These are phyloP conservation scores for Cercospora nicotianae DNA, from an alignment of 2,329 filamentous ascomycete species.

Conservation along the genomic window DNA sequence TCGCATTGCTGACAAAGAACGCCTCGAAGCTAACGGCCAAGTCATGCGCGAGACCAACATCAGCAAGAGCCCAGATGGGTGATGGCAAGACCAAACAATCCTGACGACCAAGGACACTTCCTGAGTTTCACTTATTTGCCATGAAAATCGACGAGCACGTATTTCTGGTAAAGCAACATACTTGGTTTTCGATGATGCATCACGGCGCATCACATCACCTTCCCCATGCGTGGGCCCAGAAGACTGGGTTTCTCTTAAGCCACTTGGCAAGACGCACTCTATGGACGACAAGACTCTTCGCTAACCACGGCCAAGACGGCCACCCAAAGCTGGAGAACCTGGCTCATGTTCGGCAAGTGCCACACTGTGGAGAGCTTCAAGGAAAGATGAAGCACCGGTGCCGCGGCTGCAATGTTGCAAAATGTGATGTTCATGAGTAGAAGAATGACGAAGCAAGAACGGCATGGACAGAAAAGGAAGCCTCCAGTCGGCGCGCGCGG, in stretches of 20 bases:
- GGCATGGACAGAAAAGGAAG: neutral
- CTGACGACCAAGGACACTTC: neutral
- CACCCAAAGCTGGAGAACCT: neutral
- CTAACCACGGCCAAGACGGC: neutral
- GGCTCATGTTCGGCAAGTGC: neutral
- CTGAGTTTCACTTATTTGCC: neutral
- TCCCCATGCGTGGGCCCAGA: neutral
- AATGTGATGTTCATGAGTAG: neutral
- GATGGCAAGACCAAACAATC: neutral
- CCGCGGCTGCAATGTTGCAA: neutral
- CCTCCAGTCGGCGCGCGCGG: neutral
- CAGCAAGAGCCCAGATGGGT: neutral
- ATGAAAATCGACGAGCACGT: neutral
- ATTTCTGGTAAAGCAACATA: neutral
- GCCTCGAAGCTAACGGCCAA: neutral
- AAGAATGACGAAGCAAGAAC: neutral
- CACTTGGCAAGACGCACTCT: neutral
- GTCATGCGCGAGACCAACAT: neutral
- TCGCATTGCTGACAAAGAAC: neutral
- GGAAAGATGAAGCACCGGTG: neutral
- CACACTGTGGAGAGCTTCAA: neutral
- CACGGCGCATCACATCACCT: neutral
- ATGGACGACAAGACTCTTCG: constrained; percentile 2
- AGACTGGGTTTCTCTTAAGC: neutral
- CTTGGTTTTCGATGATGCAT: neutral